phyloP scores from a whole-genome alignment of 2,329 filamentous ascomycete genomes.

The Alternaria sp. region DNA sequence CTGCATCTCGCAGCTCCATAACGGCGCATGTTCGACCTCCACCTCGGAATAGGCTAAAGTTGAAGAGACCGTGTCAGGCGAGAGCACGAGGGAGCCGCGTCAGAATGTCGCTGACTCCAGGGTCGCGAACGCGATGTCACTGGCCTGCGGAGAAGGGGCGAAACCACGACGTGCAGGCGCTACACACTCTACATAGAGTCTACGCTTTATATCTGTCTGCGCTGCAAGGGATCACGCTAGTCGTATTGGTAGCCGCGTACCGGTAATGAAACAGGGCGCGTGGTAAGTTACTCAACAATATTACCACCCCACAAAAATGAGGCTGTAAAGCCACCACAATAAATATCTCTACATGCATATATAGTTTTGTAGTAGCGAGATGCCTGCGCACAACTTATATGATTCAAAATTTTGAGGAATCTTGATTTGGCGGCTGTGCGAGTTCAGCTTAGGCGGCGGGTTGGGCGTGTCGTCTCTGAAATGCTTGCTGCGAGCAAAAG shows the following conservation, averaged over 20 bases:
- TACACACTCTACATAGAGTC: conserved; percentile 10
- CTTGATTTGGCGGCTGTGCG: not conserved
- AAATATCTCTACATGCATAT: too few relatives aligned
- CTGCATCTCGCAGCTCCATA: conserved; percentile 14
- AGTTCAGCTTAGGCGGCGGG: not conserved
- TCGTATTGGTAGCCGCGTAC: conserved; percentile 13
- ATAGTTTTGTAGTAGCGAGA: not conserved
- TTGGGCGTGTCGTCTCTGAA: too few relatives aligned
- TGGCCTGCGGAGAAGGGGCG: conserved; percentile 1
- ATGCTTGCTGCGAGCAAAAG: too few relatives aligned
- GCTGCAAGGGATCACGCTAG: conserved; percentile 16
- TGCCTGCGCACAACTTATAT: not conserved
- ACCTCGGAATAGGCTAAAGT: conserved; percentile 1
- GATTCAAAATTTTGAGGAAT: not conserved
- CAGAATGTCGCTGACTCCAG: conserved; percentile 2
- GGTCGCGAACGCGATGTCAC: conserved; percentile 12
- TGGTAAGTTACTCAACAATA: conserved; percentile 1
- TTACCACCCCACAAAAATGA: conserved; percentile 9
- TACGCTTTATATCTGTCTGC: conserved; percentile 16
- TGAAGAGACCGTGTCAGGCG: conserved; percentile 1
- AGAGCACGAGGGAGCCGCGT: conserved; percentile 3
- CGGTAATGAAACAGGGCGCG: not conserved
- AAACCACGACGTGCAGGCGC: conserved; percentile 9
- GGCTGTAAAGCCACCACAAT: not conserved
- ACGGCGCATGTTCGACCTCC: not conserved